These are phyloP conservation scores for Cyberlindnera meyerae DNA, from an alignment of 805 yeast genomes.

Conservation along the genomic window DNA sequence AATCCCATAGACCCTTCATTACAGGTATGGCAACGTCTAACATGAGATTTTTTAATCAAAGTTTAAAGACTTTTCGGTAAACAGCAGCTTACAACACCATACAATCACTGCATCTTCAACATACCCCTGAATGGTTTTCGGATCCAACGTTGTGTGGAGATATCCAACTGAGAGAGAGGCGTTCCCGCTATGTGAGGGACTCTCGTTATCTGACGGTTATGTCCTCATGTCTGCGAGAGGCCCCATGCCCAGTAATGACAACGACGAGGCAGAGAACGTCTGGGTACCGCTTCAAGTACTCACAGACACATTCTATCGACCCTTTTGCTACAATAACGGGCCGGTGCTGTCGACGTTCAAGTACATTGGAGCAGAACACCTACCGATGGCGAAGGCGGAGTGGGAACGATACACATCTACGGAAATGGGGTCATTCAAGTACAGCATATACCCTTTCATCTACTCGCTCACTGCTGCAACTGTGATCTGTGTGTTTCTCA, in stretches of 20 bases:
- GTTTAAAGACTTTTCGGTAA: too few relatives aligned
- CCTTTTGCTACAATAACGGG: slow-evolving; percentile 29
- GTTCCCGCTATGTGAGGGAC: slow-evolving; percentile 30
- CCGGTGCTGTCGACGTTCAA: slow-evolving; percentile 35
- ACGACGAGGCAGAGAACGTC: too few relatives aligned
- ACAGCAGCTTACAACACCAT: too few relatives aligned
- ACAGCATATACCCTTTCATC: slow-evolving; percentile 56
- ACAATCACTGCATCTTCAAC: too few relatives aligned
- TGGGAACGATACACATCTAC: slow-evolving; percentile 44
- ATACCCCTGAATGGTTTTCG: too few relatives aligned
- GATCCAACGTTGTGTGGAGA: slow-evolving; percentile 31
- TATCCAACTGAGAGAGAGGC: slow-evolving; percentile 22
- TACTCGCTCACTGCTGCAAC: slow-evolving; percentile 61
- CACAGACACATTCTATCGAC: too few relatives aligned
- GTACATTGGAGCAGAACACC: slow-evolving; percentile 22
- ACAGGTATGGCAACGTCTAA: too few relatives aligned
- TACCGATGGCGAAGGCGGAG: slow-evolving; percentile 41
- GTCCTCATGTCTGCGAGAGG: slow-evolving; percentile 23
- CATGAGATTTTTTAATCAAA: too few relatives aligned
- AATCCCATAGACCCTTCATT: too few relatives aligned
- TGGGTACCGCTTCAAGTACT: too few relatives aligned
- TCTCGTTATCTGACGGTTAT: slow-evolving; percentile 30
- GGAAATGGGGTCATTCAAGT: slow-evolving; percentile 42
- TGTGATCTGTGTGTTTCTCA: slow-evolving; percentile 57
- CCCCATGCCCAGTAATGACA: too few relatives aligned